Conservation (phyloP, 306 rosid genomes). For the Fragaria ananassa region DNA sequence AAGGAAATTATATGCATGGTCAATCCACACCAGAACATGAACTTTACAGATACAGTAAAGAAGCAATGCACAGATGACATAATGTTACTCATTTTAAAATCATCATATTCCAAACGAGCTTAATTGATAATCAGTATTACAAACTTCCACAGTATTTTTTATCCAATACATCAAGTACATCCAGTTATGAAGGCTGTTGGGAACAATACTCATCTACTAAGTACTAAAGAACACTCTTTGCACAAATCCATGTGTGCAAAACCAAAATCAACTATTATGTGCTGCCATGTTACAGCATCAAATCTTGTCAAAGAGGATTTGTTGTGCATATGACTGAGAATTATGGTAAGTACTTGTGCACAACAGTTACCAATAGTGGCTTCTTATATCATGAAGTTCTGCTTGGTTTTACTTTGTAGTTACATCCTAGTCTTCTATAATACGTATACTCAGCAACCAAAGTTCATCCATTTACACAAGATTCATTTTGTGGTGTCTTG, state of each 20-base stretch:
- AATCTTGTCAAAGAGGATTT: not conserved
- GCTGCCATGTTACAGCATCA: not conserved
- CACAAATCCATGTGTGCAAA: not conserved
- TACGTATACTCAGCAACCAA: not conserved
- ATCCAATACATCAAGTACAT: not conserved
- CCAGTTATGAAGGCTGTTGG: not conserved
- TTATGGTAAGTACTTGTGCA: not conserved
- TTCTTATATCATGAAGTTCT: not conserved
- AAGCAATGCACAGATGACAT: not conserved
- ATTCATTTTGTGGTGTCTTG: not conserved
- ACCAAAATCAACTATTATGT: not conserved
- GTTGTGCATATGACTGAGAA: not conserved
- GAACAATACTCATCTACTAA: not conserved
- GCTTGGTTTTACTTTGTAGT: not conserved
- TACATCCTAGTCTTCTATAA: not conserved
- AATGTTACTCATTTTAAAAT: slow-evolving; percentile 1
- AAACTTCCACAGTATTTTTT: not conserved
- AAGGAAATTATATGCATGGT: not conserved
- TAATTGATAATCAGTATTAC: not conserved
- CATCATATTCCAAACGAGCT: not conserved
- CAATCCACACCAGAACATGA: not conserved
- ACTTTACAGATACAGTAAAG: not conserved
- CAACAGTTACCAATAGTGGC: not conserved
- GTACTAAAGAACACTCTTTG: not conserved
- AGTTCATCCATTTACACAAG: not conserved